phyloP scores from a whole-genome alignment of 2,329 filamentous ascomycete species.

The Cladosporium sp. region DNA sequence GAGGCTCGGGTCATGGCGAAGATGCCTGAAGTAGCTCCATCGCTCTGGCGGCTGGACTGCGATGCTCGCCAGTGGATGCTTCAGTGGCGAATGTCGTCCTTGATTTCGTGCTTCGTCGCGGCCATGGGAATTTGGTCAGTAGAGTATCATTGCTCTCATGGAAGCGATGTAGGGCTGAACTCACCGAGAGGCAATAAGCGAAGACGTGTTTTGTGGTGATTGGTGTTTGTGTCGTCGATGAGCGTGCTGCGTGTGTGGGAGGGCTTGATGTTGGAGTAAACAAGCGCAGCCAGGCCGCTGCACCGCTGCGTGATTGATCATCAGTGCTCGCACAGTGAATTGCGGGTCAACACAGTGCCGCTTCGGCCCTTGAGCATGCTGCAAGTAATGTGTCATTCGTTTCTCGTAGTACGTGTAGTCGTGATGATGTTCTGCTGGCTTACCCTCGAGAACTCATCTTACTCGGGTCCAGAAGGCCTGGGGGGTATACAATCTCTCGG shows the following conservation, averaged over 20 bases:
- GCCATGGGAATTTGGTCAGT: background rate
- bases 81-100: background rate
- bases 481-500: background rate
- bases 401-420: background rate
- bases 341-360: background rate
- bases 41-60: too few species aligned
- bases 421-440: background rate
- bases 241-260: background rate
- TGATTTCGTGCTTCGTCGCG: background rate
- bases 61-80: background rate
- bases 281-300: background rate
- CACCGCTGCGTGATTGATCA: background rate
- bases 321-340: background rate
- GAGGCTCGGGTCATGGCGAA: background rate
- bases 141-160: background rate
- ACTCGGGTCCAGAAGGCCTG: background rate
- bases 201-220: background rate
- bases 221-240: background rate
- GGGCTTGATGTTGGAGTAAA: background rate
- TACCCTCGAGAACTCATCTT: background rate
- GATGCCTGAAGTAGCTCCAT: background rate
- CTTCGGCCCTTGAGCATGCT: background rate
- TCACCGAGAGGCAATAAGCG: background rate
- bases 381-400: background rate
- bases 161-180: background rate